Base-by-base conservation (phyloP, 257 asterid genomes). In the Schizonepeta tenuifolia region DNA sequence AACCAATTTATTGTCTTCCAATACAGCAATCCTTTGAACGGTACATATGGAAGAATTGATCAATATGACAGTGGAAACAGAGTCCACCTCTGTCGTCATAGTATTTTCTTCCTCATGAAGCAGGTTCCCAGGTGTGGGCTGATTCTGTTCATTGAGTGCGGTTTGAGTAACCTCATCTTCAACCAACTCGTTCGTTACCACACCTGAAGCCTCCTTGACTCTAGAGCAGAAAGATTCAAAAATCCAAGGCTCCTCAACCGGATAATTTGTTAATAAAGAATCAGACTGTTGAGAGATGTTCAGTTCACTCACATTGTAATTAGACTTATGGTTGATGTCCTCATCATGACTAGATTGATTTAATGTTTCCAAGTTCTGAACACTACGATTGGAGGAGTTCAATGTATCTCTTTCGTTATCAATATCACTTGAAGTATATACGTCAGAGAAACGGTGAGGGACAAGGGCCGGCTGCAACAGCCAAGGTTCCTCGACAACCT, bases 171-270 rank as follows among this genome's bases (percentile, higher is more conserved):
- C 83, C 64, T 78, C 80, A 17, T 83, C 77, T 72, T 75, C 46
- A 54, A 41, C 70, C 43, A 81, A 67, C 57, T 81, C 85, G 15
- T 66, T 61, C 64, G 63, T 53, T 47, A 54, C 58, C 61, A 67
- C 75, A 49, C 73, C 71, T 50, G 81, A 67, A 72, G 67, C 66
- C 63, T 43, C 78, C 76, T 80, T 50, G 62, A 50, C 59, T 51
- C 68, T 66, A 59, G 83, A 73, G 72, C 50, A 38, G 80, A 69
- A 26, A 22, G 88, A 71, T 69, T 87, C 88, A 33, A 82, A 79
- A 47, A 92, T 61, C 98, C 98, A 95, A 69, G 99, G 99, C 84
- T 95, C 99, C 93, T 95, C 99, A 63, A 88, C 90, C 28, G 81
- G 89, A 77, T 79, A 24, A 67, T 81, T 28, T 18, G 65, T 69